Base-by-base conservation (phyloP, 768 basidiomycete genomes). In the Boletales sp. region DNA sequence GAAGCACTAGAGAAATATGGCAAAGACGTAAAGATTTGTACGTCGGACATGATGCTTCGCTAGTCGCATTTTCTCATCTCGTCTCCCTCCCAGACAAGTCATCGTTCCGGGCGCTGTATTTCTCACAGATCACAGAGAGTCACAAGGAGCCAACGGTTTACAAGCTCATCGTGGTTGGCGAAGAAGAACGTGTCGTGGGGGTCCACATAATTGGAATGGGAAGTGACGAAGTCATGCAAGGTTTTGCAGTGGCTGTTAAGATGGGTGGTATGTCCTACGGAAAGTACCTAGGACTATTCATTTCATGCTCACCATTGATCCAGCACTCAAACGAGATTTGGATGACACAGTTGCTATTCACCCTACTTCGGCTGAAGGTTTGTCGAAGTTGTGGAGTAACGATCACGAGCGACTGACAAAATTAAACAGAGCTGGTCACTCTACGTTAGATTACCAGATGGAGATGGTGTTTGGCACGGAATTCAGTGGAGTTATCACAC, bases 131-230 rank as follows among this genome's bases (percentile, higher is more conserved):
- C 36, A 79, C 81, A 2, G 90, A 94, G 53, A 77, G 84, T 38
- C 90, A 97, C 76, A 97, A 97, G 70, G 91, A 97, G 59, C 97
- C 97, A 2, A 88, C 94, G 0, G 76, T 93, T 49, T 93, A 94
- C 77, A 99, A 98, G 73, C 79, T 99, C 32, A 73, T 99, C 60
- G 83, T 83, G 47, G 82, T 81, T 8, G 94, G 94, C 2, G 81
- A 83, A 13, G 93, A 97, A 60, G 94, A 98, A 69, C 89, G 87
- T 61, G 87, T 99, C 36, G 92, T 98, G n/a, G 97, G 97, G 11
- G 72, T 97, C 40, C 97, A 98, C 70, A 82, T 97, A 56, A 83
- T 98, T 50, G 97, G 97, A 8, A 63, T 77, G 53, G 97, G 97
- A 38, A 89, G 87, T 61, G 97, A 99, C 65, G 97, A 99, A 71